phyloP scores from a whole-genome alignment of 768 basidiomycete species.

The Piloderma croceum region DNA sequence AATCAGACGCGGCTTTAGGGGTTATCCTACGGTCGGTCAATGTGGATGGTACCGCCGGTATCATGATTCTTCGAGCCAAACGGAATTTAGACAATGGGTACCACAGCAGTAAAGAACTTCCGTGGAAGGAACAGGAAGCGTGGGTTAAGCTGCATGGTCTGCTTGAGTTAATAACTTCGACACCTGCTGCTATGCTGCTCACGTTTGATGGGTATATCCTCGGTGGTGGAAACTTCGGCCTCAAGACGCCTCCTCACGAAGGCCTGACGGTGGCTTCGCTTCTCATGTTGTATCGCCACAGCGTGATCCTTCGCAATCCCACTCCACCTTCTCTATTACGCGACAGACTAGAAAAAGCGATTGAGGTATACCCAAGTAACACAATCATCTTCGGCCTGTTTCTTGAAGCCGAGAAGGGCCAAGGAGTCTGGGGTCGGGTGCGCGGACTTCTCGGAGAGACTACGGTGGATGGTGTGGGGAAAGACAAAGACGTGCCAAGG shows the following conservation, averaged over 20 bases:
- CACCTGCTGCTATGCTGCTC: conserved; percentile 34
- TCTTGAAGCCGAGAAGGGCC: conserved; percentile 70
- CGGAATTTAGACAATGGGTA: conserved; percentile 54
- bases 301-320: conserved; percentile 47
- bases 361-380: conserved; percentile 61
- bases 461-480: conserved; percentile 28
- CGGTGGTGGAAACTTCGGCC: conserved; percentile 16
- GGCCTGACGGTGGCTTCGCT: conserved; percentile 52
- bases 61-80: conserved; percentile 58
- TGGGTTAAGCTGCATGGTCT: conserved; percentile 66
- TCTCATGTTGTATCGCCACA: conserved; percentile 57
- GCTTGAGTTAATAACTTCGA: conserved; percentile 53
- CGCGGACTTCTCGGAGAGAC: conserved; percentile 48
- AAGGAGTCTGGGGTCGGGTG: conserved; percentile 74
- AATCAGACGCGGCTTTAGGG: conserved; percentile 43
- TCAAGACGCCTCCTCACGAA: conserved; percentile 33
- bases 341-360: conserved; percentile 47
- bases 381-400: conserved; percentile 69
- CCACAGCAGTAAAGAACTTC: conserved; percentile 16
- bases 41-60: conserved; percentile 45
- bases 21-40: conserved; percentile 52
- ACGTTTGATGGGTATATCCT: conserved; percentile 29
- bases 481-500: conserved; percentile 52
- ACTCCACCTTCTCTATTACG: conserved; percentile 55
- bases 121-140: conserved; percentile 54